Evolutionary conservation across 169 alveolate species (phyloP), one percentile per base, ranked within the genome.

Genomic region (Plasmodium coatneyi): DNA sequence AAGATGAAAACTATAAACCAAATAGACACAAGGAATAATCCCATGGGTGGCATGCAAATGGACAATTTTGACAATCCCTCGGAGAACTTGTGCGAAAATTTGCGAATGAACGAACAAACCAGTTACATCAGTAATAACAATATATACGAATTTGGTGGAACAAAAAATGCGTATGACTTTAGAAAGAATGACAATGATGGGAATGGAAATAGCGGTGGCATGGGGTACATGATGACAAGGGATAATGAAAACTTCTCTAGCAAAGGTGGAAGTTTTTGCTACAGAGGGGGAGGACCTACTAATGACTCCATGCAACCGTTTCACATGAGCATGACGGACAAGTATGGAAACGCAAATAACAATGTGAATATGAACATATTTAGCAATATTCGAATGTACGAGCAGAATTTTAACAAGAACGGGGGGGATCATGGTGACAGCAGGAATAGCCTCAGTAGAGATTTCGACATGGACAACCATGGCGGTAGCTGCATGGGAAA

Each of bases 371-470:
- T 43, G 84, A 74, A 22, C 76, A 74, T 74, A 52, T 74, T 72
- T 74, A 84, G 70, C 34, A 76, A 84, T 84, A 84, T 84, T 54
- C 78, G 78, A 72, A 84, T 84, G 84, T 71, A 56, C 16, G 71
- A 86, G 60, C 60, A 49, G 25, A 30, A 28, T 25, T 82, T 32
- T 32, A 28, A 86, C 41, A 19, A 74, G 32, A 52, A 32, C 84
- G 39, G 46, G 49, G 39, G 46, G 49, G 71, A 41, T 43, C 16
- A 19, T 19, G 39, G 49, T 19, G 81, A 76, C 16, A 54, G 22
- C 32, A 76, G 43, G 46, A 71, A 52, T 16, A 84, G 12, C 22
- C 43, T 34, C 9, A 82, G 54, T 16, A 60, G 16, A n/a, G 46
- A 66, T 56, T 34, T 32, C 43, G 46, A 56, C 39, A 82, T 30